These are phyloP conservation scores for Zea mays DNA, from an alignment of 176 grass and related monocot genomes.

Conservation along the genomic window Zm-B73-REFERENCE-NAM-5.0 NC_050104.1:145060001-145060500, in stretches of 20 bases:
- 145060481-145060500: constrained; percentile 98
- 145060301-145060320: constrained; percentile 99
- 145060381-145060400: constrained; percentile 18
- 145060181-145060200: constrained; percentile 97
- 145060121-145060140: constrained; percentile 92
- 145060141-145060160: constrained; percentile 88
- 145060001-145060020: constrained; percentile 71
- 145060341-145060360: constrained; percentile 31
- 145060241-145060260: constrained; percentile 99
- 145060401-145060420: constrained; percentile 56
- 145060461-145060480: constrained; percentile 88
- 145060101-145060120: constrained; percentile 98
- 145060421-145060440: constrained; percentile 95
- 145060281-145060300: constrained; percentile 99
- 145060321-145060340: constrained; percentile 12
- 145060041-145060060: constrained; percentile 98
- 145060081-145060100: constrained; percentile 96
- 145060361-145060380: constrained; percentile 30
- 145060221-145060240: constrained; percentile 93
- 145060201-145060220: constrained; percentile 97
- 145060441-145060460: constrained; percentile 99
- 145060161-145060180: constrained; percentile 57
- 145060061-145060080: constrained; percentile 96
- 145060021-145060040: constrained; percentile 91
- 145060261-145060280: constrained; percentile 99